Conservation (phyloP, 2,329 filamentous ascomycete species). For the Beauveria rudraprayagi region DNA sequence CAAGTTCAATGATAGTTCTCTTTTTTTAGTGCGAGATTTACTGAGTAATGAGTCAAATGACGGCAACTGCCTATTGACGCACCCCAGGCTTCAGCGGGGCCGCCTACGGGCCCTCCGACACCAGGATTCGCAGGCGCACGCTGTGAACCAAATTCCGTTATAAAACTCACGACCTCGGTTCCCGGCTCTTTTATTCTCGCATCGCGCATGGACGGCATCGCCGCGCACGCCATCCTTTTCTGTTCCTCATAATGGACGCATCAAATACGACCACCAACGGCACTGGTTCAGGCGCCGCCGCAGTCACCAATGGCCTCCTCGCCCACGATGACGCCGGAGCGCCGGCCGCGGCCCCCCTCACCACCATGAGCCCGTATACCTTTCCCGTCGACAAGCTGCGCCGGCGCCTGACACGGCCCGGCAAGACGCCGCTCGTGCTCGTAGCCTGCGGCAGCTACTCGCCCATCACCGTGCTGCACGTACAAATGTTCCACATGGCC, state of each 20-base stretch:
- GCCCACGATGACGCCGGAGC: not conserved
- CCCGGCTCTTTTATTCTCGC: not conserved
- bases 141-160: not conserved
- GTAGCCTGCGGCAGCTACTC: constrained; percentile 63
- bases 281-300: not conserved
- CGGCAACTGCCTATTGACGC: not conserved
- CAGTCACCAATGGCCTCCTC: not conserved
- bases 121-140: not conserved
- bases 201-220: constrained; percentile 8
- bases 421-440: constrained; percentile 56
- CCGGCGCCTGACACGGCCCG: constrained; percentile 45
- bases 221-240: not conserved
- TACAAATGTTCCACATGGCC: constrained; percentile 80
- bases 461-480: constrained; percentile 65
- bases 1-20: too few species aligned
- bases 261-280: not conserved
- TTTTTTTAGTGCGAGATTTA: not conserved
- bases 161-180: constrained; percentile 1
- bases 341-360: not conserved
- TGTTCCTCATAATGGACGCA: not conserved
- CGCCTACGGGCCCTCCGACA: not conserved
- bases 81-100: constrained; percentile 7
- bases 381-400: constrained; percentile 52
- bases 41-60: not conserved
- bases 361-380: constrained; percentile 32